Conservation (phyloP, 2,329 filamentous ascomycete genomes). For the Zasmidium angulare region DNA sequence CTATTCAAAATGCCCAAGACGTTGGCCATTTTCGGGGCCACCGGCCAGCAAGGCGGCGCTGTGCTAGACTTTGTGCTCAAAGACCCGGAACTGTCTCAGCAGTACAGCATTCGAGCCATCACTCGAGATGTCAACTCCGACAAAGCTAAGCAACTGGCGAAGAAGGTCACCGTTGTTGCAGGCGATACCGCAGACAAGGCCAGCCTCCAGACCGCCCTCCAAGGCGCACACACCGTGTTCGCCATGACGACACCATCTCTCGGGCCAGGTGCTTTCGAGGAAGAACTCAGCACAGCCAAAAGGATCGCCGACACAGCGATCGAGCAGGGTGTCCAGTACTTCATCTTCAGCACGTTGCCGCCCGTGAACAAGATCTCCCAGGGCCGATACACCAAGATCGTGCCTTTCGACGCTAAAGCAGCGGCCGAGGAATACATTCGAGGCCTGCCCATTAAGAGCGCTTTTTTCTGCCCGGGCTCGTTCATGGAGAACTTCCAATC, state of each 20-base stretch:
- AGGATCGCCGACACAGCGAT: constrained; percentile 57
- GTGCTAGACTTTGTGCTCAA: background rate
- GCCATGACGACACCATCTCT: constrained; percentile 10
- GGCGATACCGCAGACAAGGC: constrained; percentile 51
- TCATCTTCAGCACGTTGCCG: constrained; percentile 42
- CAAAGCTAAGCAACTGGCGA: background rate
- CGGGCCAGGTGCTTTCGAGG: constrained; percentile 4
- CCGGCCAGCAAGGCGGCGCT: constrained; percentile 1
- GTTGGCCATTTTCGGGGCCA: constrained; percentile 1
- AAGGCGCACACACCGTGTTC: constrained; percentile 47
- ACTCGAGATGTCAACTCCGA: background rate
- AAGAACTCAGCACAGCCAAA: constrained; percentile 50
- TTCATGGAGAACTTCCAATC: constrained; percentile 21
- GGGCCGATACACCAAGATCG: constrained; percentile 43
- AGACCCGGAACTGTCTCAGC: background rate
- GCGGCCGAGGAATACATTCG: constrained; percentile 35
- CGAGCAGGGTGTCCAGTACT: constrained; percentile 17
- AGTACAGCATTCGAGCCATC: background rate
- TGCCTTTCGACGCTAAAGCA: constrained; percentile 47
- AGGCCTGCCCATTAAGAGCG: constrained; percentile 35
- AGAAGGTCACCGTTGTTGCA: constrained; percentile 20
- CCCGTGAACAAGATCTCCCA: constrained; percentile 36
- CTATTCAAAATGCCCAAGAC: constrained; percentile 2
- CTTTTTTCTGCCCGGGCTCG: constrained; percentile 19
- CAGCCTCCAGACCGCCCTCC: constrained; percentile 45